Evolutionary conservation across 2,329 filamentous ascomycete species (phyloP), one percentile per base, ranked within the genome.

Genomic region (Podosphaera xanthii): DNA sequence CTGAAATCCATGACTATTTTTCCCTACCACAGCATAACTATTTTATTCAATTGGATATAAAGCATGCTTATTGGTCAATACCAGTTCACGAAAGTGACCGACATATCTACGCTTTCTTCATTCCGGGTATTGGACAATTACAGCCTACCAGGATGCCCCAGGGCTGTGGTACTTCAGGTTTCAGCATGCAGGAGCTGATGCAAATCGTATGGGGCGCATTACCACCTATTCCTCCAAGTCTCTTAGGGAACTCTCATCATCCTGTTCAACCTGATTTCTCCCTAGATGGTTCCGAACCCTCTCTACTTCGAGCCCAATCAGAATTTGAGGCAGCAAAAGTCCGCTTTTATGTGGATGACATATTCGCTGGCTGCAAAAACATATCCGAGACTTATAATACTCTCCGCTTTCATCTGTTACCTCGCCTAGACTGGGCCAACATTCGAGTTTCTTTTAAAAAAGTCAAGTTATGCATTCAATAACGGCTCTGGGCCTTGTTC

Each of bases 1-100:
- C 36, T 10, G 34, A 56, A 42, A 48, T 50, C 33, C 56, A 60
- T 44, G 38, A 55, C 33, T 60, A 58, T 38, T 48, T 60, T 48
- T 58, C 55, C 8, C 36, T 55, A n/a, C 49, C 49, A 22, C 42
- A 40, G n/a, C 40, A 60, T 50, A 52, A 55, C 14, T 54, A 9
- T 50, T 60, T 55, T 14, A 55, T 55, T 9, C 52, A 55, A 38
- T 36, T 55, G 52, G 52, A 55, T 38, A 55, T 36, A n/a, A 55
- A 55, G 34, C 52, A 55, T 55, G 52, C 52, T 38, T 55, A 55
- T 38, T 55, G 52, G 52, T 9, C 14, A 36, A 55, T 55, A 30
- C 52, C 52, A 22, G 52, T 55, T 30, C 33, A 35, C 30, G 33
- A 55, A 30, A 36, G 33, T 38, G 52, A 55, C 22, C 12, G 52